A percentile compares a stretch with the other conserved stretches of the same genome.
Evolutionary conservation across 768 basidiomycete genomes (phyloP).

Genomic region (Psilocybe sp.): DNA sequence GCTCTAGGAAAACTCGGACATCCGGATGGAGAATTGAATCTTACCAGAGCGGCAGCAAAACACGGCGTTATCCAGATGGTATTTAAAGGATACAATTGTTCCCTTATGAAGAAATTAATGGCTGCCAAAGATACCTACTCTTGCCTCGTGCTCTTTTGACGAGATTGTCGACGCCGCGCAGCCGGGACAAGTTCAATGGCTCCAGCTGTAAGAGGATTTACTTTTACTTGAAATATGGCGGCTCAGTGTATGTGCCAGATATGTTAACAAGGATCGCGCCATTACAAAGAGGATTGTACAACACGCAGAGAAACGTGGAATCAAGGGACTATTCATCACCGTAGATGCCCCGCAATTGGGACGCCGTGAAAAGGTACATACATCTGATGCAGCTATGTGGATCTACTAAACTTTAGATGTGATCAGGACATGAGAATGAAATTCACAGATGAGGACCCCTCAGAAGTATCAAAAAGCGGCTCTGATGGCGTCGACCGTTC

Average conservation of each 20-base stretch:
- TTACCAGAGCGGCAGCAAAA: slow-evolving; percentile 87
- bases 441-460: slow-evolving; percentile 77
- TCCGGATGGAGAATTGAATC: slow-evolving; percentile 89
- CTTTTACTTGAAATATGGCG: neutral
- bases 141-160: slow-evolving; percentile 95
- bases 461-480: slow-evolving; percentile 52
- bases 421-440: slow-evolving; percentile 96
- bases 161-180: slow-evolving; percentile 87
- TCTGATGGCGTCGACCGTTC: slow-evolving; percentile 67
- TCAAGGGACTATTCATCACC: slow-evolving; percentile 94
- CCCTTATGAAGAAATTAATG: slow-evolving; percentile 20
- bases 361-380: slow-evolving; percentile 77
- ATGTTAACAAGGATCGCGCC: slow-evolving; percentile 88
- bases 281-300: slow-evolving; percentile 85
- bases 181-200: slow-evolving; percentile 77
- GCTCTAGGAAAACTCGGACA: slow-evolving; percentile 96
- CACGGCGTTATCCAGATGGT: slow-evolving; percentile 52
- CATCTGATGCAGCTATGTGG: neutral
- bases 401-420: neutral
- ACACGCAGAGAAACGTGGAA: slow-evolving; percentile 86
- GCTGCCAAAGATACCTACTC: slow-evolving; percentile 71
- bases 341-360: slow-evolving; percentile 98
- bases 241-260: slow-evolving; percentile 37
- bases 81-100: neutral
- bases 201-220: slow-evolving; percentile 63